Evolutionary conservation across 2,329 filamentous ascomycete genomes (phyloP).

Genomic region (Exophiala oligosperma): DNA sequence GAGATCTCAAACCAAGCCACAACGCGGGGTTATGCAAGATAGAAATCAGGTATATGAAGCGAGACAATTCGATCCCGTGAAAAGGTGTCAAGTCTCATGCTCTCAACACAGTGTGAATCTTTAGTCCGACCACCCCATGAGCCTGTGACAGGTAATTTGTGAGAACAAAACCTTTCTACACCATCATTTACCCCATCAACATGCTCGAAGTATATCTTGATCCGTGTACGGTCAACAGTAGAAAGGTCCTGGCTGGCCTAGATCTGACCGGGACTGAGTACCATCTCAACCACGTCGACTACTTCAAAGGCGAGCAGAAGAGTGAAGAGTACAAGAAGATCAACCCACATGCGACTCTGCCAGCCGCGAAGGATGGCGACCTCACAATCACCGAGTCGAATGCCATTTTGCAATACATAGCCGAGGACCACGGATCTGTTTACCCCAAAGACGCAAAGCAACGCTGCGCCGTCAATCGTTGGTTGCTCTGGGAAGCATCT

Average conservation of each 20-base stretch:
- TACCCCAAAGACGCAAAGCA: conserved; percentile 43
- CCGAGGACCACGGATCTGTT: conserved; percentile 35
- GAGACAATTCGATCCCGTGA: neutral
- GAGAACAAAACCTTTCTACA: too few relatives aligned
- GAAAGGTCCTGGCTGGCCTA: conserved; percentile 44
- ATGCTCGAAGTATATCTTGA: conserved; percentile 37
- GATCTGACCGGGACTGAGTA: conserved; percentile 39
- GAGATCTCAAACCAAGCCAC: neutral
- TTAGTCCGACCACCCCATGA: neutral
- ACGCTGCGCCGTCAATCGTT: conserved; percentile 42
- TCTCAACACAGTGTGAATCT: neutral
- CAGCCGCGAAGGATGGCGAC: conserved; percentile 41
- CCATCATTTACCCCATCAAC: neutral
- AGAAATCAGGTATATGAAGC: neutral
- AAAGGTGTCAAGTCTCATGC: neutral
- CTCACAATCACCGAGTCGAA: conserved; percentile 44
- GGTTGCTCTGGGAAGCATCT: conserved; percentile 45
- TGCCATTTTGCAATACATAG: conserved; percentile 44
- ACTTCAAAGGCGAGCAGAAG: conserved; percentile 44
- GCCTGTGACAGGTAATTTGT: too few relatives aligned
- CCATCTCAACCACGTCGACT: conserved; percentile 40
- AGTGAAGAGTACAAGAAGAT: conserved; percentile 28
- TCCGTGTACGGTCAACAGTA: conserved; percentile 44
- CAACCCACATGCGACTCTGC: conserved; percentile 38
- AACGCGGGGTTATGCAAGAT: neutral